phyloP scores from a whole-genome alignment of 2,329 filamentous ascomycete genomes.

The Fusarium domesticum region DNA sequence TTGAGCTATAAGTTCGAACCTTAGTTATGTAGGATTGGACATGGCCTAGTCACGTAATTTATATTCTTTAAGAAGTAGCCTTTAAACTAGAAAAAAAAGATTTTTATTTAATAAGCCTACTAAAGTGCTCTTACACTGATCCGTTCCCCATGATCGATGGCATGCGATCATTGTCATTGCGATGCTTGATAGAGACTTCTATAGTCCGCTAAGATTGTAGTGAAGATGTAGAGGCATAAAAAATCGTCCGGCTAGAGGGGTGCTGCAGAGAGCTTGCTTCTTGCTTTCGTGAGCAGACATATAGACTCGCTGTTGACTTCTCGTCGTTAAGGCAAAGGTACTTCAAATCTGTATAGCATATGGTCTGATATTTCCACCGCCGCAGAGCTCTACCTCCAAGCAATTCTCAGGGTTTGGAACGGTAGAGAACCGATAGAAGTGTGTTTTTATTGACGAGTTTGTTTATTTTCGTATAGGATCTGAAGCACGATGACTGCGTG shows the following conservation, averaged over 20 bases:
- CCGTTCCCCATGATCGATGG: slow-evolving; percentile 4
- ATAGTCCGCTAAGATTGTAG: background rate
- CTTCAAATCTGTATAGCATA: background rate
- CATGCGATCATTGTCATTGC: too few species aligned
- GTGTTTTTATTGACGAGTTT: slow-evolving; percentile 12
- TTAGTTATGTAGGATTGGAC: too few species aligned
- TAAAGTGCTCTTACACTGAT: too few species aligned
- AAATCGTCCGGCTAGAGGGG: slow-evolving; percentile 20
- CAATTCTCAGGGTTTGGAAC: slow-evolving; percentile 16
- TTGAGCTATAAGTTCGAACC: too few species aligned
- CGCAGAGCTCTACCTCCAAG: slow-evolving; percentile 13
- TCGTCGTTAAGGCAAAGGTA: rapidly evolving
- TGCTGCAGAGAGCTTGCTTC: slow-evolving; percentile 12
- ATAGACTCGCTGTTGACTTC: slow-evolving; percentile 11
- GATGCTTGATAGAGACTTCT: slow-evolving; percentile 4
- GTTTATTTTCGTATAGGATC: slow-evolving; percentile 10
- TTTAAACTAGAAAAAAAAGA: too few species aligned
- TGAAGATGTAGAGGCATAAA: background rate
- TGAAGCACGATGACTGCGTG: background rate
- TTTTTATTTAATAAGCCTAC: too few species aligned
- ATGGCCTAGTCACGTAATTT: too few species aligned
- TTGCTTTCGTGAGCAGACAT: slow-evolving; percentile 13
- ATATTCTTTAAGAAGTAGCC: too few species aligned
- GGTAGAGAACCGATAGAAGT: slow-evolving; percentile 15
- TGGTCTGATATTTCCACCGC: slow-evolving; percentile 17